Base-by-base conservation (phyloP, 73 alveolate species). In the Stentor coeruleus region DNA sequence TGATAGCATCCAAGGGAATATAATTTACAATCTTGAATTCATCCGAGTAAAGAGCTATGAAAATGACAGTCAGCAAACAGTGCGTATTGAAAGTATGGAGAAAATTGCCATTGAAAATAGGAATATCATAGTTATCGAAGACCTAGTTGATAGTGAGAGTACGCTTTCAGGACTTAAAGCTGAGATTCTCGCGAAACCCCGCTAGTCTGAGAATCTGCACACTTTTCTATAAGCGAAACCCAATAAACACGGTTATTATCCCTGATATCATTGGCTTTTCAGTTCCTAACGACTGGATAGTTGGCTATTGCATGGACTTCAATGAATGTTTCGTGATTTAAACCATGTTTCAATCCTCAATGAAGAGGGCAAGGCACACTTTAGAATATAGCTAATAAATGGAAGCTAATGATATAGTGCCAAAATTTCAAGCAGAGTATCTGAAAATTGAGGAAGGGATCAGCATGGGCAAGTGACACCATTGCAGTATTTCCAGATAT, bases 281-380 rank as follows among this genome's bases (percentile, higher is more conserved):
- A 31, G 73, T 57, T n/a, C 73, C 73, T 20, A 57, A 57, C 28
- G 73, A 57, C 35, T 57, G 73, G 73, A 57, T 57, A 20, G 28
- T 57, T 57, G 73, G 73, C 35, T 57, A 57, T 57, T 31, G 28
- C 28, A 57, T 31, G 2, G 73, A 57, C 2, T 57, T 20, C 28
- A 57, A 57, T 31, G 28, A 57, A 1, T 57, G 28, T 31, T 57
- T 3, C 59, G 87, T 35, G 87, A 81, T 73, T 57, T 81, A 0
- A 28, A 15, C 4, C 87, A 81, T 81, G 31, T 81, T 33, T 81
- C 84, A 3, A 36, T 28, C 28, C 33, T 81, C 30, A 81, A 81
- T 74, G 59, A 81, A 0, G 85, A 42, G 26, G 87, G 87, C 59
- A 81, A 37, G 3, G 59, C 3, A 3, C 38, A 31, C 57, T 81